Evolutionary conservation across 129 eudicot genomes (phyloP), one percentile per base, ranked within the genome.

Genomic region (Daucus carota): DNA sequence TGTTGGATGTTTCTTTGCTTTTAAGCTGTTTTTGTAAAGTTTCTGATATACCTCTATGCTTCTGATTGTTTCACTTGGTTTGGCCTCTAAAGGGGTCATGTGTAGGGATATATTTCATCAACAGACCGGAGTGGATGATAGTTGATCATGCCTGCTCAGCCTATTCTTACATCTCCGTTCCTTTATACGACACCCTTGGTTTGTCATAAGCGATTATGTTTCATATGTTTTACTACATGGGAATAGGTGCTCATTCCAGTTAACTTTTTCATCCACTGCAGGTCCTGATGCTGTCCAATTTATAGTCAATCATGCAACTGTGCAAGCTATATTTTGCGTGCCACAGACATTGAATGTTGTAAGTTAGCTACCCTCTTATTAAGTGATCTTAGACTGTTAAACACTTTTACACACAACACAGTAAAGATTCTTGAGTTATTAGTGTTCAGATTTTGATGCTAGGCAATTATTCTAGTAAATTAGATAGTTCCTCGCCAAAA

Each of bases 231-330:
- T 18, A 74, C 48, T 73, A 70, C 11, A 66, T 43, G 81, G 50
- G 45, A 40, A 29, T 41, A 73, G 44, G 33, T 45, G 54, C 70
- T 46, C 75, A 79, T 14, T 65, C 44, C 46, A 57, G 54, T 54
- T 13, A 33, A 6, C 41, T 32, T 60, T 81, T 42, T 43, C 60
- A 40, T 38, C 59, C 76, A 70, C 52, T 81, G 84, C 87, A 93
- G 98, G 98, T 63, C 97, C 98, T 40, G 97, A 90, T 77, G 98
- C 98, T 75, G 98, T 90, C 48, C 88, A 88, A 70, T 93, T 72
- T 75, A 90, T 93, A 54, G 97, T 87, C 47, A 93, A 93, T 79
- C 98, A 93, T 81, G 91, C 98, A 29, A 82, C 88, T 77, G 76
- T 87, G 59, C 85, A 87, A 84, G 98, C 96, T 50, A 87, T 93